phyloP scores from a whole-genome alignment of 257 asterid genomes.

The Nicotiana paniculata region DNA sequence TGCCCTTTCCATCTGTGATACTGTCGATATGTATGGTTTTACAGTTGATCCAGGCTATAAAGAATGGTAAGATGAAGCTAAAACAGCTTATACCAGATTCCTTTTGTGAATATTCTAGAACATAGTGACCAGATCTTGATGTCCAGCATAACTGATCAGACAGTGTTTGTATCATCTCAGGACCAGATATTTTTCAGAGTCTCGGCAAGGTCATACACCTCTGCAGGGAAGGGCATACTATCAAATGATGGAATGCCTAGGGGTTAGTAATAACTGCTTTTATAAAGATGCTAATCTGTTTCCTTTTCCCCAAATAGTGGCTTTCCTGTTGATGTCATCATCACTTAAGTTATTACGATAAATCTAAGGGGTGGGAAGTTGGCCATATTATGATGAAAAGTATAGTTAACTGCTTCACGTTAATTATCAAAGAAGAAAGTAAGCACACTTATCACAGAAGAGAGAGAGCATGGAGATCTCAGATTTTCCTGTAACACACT shows the following conservation, averaged over 20 bases:
- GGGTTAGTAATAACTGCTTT: constrained; percentile 47
- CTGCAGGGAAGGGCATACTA: constrained; percentile 89
- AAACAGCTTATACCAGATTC: neutral
- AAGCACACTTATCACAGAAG: neutral
- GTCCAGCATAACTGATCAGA: neutral
- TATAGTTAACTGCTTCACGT: neutral
- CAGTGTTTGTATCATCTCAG: constrained; percentile 35
- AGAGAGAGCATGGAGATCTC: neutral
- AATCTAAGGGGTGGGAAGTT: neutral
- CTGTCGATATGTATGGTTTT: constrained; percentile 97
- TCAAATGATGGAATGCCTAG: constrained; percentile 98
- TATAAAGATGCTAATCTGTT: neutral
- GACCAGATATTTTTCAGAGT: constrained; percentile 93
- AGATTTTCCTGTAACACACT: neutral
- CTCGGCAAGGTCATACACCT: constrained; percentile 94
- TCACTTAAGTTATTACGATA: neutral
- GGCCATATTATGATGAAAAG: neutral
- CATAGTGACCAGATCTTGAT: neutral
- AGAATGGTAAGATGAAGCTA: constrained; percentile 44
- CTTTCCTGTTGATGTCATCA: neutral
- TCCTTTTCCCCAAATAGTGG: neutral
- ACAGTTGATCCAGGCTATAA: constrained; percentile 99
- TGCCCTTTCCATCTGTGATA: constrained; percentile 90
- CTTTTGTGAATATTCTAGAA: neutral
- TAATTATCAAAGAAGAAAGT: neutral